Evolutionary conservation across 495 filamentous ascomycete genomes (phyloP).

Genomic region (Neohortaea acidophila): DNA sequence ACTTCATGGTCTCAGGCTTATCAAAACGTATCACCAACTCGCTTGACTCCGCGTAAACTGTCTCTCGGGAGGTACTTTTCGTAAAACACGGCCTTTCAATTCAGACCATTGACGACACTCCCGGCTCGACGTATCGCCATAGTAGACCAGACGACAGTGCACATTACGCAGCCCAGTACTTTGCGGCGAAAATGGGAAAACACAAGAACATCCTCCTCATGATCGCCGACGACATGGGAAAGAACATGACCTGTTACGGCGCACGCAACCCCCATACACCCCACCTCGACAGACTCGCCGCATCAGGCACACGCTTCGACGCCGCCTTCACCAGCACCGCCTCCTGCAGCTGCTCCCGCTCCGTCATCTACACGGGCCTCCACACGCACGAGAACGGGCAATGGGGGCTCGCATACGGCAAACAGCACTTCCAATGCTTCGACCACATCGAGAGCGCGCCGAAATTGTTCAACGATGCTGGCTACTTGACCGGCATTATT

Average conservation of each 20-base stretch:
- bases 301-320: conserved; percentile 25
- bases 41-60: no score
- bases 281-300: conserved; percentile 27
- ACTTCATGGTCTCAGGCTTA: no score
- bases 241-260: conserved; percentile 27
- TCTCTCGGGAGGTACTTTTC: no score
- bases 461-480: conserved; percentile 22
- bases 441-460: conserved; percentile 33
- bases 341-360: conserved; percentile 31
- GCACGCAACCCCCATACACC: conserved; percentile 24
- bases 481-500: conserved; percentile 31
- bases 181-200: no score
- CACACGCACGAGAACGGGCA: conserved; percentile 35
- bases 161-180: no score
- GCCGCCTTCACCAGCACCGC: conserved; percentile 33
- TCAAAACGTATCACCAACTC: no score
- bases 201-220: conserved; percentile 30
- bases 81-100: no score
- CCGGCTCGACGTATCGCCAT: no score
- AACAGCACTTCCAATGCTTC: conserved; percentile 24
- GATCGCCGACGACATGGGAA: conserved; percentile 32
- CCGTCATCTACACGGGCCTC: conserved; percentile 33
- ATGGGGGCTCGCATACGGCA: conserved; percentile 26
- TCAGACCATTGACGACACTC: no score
- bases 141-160: no score